Evolutionary conservation across 495 filamentous ascomycete genomes (phyloP).

Genomic region (Halenospora varia): DNA sequence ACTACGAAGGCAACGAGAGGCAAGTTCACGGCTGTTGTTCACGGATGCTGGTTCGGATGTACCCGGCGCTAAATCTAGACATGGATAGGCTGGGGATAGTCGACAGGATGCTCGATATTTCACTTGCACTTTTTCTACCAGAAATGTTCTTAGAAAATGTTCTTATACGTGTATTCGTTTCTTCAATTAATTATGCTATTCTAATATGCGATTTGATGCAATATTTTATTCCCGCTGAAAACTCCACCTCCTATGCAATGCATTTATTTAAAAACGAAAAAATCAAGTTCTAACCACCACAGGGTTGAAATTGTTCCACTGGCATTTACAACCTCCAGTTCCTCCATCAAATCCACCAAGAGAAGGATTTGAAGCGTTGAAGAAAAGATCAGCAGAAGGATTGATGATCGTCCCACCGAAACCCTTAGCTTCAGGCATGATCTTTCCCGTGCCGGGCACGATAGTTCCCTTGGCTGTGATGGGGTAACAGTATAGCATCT

Average conservation of each 20-base stretch:
- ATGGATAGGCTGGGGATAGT: not conserved
- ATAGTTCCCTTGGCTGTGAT: conserved; percentile 52
- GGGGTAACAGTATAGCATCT: conserved; percentile 68
- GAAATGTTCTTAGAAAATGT: not conserved
- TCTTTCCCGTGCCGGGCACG: conserved; percentile 42
- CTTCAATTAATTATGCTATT: not conserved
- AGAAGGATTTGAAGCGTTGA: conserved; percentile 30
- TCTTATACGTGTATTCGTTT: not conserved
- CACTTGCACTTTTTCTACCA: not conserved
- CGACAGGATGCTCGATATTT: not conserved
- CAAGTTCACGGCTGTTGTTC: not conserved
- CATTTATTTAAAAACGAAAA: conserved; percentile 3
- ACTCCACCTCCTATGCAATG: conserved; percentile 19
- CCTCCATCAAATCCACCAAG: conserved; percentile 66
- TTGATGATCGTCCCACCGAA: conserved; percentile 61
- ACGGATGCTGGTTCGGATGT: no score
- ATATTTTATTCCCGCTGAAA: conserved; percentile 9
- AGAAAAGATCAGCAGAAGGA: conserved; percentile 46
- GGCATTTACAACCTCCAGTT: conserved; percentile 67
- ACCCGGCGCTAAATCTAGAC: conserved; percentile 7
- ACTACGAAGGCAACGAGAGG: no score
- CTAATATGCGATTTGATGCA: not conserved
- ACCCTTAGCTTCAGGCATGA: conserved; percentile 55
- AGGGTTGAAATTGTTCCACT: conserved; percentile 62
- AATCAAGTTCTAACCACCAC: not conserved